A percentile compares a stretch with the other conserved stretches of the same genome.
Evolutionary conservation across 805 yeast species (phyloP).

Genomic region (Starmera dryadoides): DNA sequence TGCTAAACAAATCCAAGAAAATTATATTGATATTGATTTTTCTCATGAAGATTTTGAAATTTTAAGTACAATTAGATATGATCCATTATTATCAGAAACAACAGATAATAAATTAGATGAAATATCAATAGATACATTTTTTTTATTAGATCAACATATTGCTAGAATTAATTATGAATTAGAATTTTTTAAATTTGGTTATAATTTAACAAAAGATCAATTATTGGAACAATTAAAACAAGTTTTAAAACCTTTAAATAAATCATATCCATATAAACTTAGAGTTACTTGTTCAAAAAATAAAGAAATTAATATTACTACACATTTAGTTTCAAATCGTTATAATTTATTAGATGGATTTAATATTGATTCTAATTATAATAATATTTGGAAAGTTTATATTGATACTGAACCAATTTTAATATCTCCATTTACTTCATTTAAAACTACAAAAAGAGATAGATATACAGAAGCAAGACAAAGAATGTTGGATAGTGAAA

Average conservation of each 20-base stretch:
- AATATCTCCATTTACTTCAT: conserved; percentile 73
- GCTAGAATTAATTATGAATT: conserved; percentile 50
- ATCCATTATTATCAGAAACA: conserved; percentile 40
- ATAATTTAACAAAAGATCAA: conserved; percentile 32
- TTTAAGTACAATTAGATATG: conserved; percentile 69
- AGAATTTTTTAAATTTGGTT: conserved; percentile 43
- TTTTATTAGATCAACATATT: conserved; percentile 57
- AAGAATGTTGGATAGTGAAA: conserved; percentile 27
- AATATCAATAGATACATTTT: conserved; percentile 32
- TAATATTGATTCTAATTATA: conserved; percentile 15
- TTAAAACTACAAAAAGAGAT: conserved; percentile 74
- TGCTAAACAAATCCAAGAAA: conserved; percentile 1
- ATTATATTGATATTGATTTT: conserved; percentile 6
- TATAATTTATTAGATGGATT: conserved; percentile 23
- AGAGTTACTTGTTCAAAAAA: conserved; percentile 33
- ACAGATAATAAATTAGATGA: conserved; percentile 19
- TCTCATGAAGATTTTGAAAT: conserved; percentile 39
- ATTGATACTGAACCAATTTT: conserved; percentile 46
- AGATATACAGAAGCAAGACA: conserved; percentile 58
- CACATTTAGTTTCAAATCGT: conserved; percentile 24
- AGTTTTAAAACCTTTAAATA: conserved; percentile 24
- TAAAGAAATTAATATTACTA: conserved; percentile 31
- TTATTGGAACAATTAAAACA: conserved; percentile 35
- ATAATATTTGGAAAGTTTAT: conserved; percentile 49
- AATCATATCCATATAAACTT: conserved; percentile 34